Base-by-base conservation (phyloP, 768 basidiomycete genomes). In the Pleurotus giganteus region DNA sequence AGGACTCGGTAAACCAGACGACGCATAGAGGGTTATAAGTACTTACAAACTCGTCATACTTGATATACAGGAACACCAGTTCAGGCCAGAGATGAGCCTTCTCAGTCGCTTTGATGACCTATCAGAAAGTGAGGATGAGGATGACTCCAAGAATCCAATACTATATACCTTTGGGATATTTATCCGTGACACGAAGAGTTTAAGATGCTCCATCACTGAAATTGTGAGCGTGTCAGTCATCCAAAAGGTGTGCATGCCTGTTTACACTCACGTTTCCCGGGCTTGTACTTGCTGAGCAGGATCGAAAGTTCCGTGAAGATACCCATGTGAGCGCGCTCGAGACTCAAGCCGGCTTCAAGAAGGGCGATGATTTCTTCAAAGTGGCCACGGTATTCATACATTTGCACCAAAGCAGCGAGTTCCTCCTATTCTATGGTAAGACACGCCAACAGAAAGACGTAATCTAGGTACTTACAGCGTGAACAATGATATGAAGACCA, bases 291-390 rank as follows among this genome's bases (percentile, higher is more conserved):
- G 82, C 94, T 93, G 66, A 97, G 87, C 41, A 98, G 72, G 56
- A 91, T 89, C 2, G 92, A 82, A 36, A 98, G 78, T 67, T 98
- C 96, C 4, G 96, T 97, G 76, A 98, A 98, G 69, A 98, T 95
- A 60, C 96, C 96, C 94, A 96, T 95, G 53, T 99, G 97, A 28
- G 97, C 97, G 53, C 97, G 86, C 72, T 99, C 97, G 61, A 98
- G 76, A 67, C 96, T 98, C 56, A 99, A 74, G 60, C 94, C 97
- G 57, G 94, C 95, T 69, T 99, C 97, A 61, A 99, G 76, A 17
- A 98, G 78, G 53, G 84, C 77, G 51, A 98, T 84, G 59, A 98
- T 84, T 70, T 99, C 96, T 58, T 97, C 93, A 63, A 98, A 98
- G 75, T 92, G 85, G 37, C 97, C 97, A 23, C 85, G 84, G 56